A percentile compares a stretch with the other conserved stretches of the same genome.
These are phyloP conservation scores for Lentinula boryana DNA, from an alignment of 768 basidiomycete genomes.

Conservation along the genomic window DNA sequence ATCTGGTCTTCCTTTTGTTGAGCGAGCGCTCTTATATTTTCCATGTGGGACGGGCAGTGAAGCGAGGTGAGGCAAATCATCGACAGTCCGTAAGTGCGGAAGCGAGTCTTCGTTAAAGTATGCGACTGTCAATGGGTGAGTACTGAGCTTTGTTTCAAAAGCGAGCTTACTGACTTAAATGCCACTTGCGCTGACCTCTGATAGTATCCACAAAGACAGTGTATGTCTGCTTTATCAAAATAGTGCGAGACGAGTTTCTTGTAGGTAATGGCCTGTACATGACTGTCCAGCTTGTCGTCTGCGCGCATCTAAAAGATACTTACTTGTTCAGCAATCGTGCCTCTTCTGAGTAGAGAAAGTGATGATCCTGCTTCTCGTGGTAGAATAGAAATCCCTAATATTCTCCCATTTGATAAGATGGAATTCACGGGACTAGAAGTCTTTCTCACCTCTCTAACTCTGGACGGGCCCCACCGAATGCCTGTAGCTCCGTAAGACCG, in stretches of 20 bases:
- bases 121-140: conserved; percentile 43
- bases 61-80: conserved; percentile 50
- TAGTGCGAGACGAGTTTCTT: conserved; percentile 28
- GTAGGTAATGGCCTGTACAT: conserved; percentile 9
- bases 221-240: conserved; percentile 76
- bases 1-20: conserved; percentile 51
- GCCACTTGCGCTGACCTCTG: conserved; percentile 72
- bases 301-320: conserved; percentile 18
- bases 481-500: conserved; percentile 24
- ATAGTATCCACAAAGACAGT: conserved; percentile 69
- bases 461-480: conserved; percentile 74
- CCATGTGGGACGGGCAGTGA: conserved; percentile 14
- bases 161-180: conserved; percentile 51
- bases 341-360: conserved; percentile 27
- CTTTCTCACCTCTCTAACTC: conserved; percentile 62
- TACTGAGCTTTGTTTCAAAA: conserved; percentile 10
- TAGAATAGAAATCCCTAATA: conserved; percentile 73
- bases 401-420: conserved; percentile 3
- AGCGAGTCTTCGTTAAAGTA: conserved; percentile 75
- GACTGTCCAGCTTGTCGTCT: not conserved
- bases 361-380: conserved; percentile 61
- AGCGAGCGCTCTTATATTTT: conserved; percentile 67
- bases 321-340: conserved; percentile 42
- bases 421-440: not conserved
- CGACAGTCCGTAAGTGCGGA: conserved; percentile 52